phyloP scores from a whole-genome alignment of 2,329 filamentous ascomycete species.

The Clonostachys sp. region DNA sequence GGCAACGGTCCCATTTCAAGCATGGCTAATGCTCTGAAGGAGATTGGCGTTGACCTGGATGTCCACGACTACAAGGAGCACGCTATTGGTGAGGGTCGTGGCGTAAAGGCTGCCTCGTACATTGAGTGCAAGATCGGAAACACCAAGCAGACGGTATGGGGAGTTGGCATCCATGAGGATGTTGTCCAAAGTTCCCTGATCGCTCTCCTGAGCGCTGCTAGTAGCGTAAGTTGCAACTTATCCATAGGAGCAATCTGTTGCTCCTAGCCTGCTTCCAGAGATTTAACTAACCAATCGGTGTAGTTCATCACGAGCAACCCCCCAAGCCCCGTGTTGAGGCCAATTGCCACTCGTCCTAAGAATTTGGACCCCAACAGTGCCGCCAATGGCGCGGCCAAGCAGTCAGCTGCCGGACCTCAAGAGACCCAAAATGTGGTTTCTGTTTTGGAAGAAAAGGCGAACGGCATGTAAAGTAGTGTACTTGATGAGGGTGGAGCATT shows the following conservation, averaged over 20 bases:
- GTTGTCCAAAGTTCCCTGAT: slow-evolving; percentile 86
- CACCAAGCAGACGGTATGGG: slow-evolving; percentile 74
- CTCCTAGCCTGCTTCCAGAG: slow-evolving; percentile 1
- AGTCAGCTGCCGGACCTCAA: slow-evolving; percentile 1
- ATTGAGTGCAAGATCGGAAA: slow-evolving; percentile 77
- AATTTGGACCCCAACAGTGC: not conserved
- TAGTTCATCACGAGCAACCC: slow-evolving; percentile 72
- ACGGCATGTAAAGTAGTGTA: slow-evolving; percentile 15
- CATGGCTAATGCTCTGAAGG: slow-evolving; percentile 74
- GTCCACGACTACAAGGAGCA: slow-evolving; percentile 97
- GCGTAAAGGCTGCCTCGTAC: slow-evolving; percentile 91
- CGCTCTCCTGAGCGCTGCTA: slow-evolving; percentile 79
- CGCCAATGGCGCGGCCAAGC: not conserved
- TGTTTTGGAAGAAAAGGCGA: slow-evolving; percentile 31
- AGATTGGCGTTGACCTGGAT: slow-evolving; percentile 80
- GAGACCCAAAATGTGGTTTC: slow-evolving; percentile 21
- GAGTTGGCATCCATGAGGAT: slow-evolving; percentile 87
- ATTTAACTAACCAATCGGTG: slow-evolving; percentile 1
- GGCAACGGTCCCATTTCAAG: slow-evolving; percentile 91
- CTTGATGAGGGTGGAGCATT: too few species aligned
- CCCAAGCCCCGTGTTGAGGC: slow-evolving; percentile 59
- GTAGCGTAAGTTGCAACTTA: slow-evolving; percentile 78
- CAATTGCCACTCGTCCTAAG: slow-evolving; percentile 30
- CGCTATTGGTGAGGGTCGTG: slow-evolving; percentile 74
- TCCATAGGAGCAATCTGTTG: not conserved